These are phyloP conservation scores for Aureobasidium leucospermi DNA, from an alignment of 2,329 filamentous ascomycete species.

Conservation along the genomic window DNA sequence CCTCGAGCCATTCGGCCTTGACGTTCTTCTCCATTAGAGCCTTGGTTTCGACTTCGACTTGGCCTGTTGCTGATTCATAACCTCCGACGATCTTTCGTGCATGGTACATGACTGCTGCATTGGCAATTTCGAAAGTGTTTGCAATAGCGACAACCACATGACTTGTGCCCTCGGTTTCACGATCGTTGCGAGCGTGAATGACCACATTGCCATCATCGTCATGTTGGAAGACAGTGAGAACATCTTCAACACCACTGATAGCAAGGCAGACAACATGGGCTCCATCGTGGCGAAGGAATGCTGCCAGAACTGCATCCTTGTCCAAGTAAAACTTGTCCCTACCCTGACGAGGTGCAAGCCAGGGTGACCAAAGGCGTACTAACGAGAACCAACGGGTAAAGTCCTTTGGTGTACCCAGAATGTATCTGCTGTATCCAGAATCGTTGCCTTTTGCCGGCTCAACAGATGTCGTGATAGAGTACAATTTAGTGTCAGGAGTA, in stretches of 20 bases:
- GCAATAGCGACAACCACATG: constrained; percentile 65
- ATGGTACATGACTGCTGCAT: constrained; percentile 79
- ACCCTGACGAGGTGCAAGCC: constrained; percentile 85
- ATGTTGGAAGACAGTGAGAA: constrained; percentile 62
- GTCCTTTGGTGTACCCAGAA: constrained; percentile 58
- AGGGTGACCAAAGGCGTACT: constrained; percentile 71
- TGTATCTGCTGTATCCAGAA: constrained; percentile 50
- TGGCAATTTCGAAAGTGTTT: constrained; percentile 64
- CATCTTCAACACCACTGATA: constrained; percentile 64
- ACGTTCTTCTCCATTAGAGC: constrained; percentile 42
- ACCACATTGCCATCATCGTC: constrained; percentile 58
- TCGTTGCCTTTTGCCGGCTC: constrained; percentile 48
- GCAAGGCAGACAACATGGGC: constrained; percentile 71
- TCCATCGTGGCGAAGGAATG: constrained; percentile 67
- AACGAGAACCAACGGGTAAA: constrained; percentile 72
- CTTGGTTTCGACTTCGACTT: constrained; percentile 40
- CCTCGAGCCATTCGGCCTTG: constrained; percentile 62
- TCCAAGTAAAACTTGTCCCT: constrained; percentile 58
- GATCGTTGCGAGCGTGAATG: constrained; percentile 67
- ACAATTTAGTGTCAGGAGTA: constrained; percentile 60
- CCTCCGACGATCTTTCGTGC: constrained; percentile 57
- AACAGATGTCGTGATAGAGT: constrained; percentile 56
- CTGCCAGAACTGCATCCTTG: constrained; percentile 70
- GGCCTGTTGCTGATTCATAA: constrained; percentile 37
- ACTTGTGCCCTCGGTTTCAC: constrained; percentile 45